phyloP scores from a whole-genome alignment of 139 green algal genomes.

The Mychonastes homosphaera region DNA sequence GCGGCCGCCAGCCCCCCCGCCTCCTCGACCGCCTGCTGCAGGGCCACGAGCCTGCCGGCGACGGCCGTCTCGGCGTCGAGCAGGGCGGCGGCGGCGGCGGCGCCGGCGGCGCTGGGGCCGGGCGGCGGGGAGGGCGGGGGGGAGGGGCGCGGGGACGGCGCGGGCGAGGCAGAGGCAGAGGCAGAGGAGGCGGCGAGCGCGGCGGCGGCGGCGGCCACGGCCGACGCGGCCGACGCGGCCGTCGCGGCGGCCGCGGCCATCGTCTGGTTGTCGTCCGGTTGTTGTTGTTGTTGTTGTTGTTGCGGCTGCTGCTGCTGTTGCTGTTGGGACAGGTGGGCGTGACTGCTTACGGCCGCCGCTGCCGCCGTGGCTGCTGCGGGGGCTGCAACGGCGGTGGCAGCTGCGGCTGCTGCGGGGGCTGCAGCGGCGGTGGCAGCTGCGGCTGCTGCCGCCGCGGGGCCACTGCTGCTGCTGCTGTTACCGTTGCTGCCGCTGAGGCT shows the following conservation, averaged over 20 bases:
- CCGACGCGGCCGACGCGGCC: no score
- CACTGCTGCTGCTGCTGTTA: constrained; percentile 2
- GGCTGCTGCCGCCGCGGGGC: not conserved
- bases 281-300: not conserved
- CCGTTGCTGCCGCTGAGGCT: not conserved
- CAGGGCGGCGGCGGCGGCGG: no score
- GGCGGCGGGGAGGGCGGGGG: no score
- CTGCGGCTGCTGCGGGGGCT: not conserved
- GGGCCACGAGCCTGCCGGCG: constrained; percentile 1
- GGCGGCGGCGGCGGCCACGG: no score
- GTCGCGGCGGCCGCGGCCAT: no score
- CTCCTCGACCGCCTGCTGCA: constrained; percentile 14
- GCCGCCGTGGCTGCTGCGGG: not conserved
- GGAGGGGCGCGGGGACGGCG: no score
- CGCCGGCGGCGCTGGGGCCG: no score
- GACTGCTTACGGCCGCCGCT: not conserved
- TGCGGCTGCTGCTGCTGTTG: not conserved
- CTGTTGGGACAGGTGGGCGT: not conserved
- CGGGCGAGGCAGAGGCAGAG: no score
- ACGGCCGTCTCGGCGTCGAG: constrained; percentile 2
- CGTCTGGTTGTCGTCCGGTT: not conserved
- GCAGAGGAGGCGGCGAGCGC: no score
- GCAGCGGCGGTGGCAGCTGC: not conserved
- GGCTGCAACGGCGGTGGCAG: not conserved
- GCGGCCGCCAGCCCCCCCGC: not conserved